Evolutionary conservation across 768 basidiomycete species (phyloP), one percentile per base, ranked within the genome.

Genomic region (Leccinum longicurvipes): DNA sequence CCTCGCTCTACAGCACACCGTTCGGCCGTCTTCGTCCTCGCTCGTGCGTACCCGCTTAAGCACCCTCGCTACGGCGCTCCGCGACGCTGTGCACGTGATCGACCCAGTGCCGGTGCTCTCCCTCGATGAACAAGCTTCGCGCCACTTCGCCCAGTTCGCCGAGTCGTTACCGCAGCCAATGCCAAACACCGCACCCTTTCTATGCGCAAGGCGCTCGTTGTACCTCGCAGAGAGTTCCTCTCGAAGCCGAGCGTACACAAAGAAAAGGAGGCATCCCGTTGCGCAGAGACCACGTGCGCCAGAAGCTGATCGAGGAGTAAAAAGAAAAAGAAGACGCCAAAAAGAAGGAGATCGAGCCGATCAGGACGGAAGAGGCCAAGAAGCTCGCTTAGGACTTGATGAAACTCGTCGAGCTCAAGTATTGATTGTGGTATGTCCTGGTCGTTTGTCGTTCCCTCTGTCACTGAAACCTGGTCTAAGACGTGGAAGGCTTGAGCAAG

Each of bases 401-500:
- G 12, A 31, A 31, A 5, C 86, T 86, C 68, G 91, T 88, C 62
- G 83, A 85, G 53, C 69, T 91, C 73, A 79, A 82, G 79, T 85
- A 51, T 88, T 89, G 61, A 80, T 91, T 57, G 81, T 84, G 57
- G 89, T 88, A 62, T 66, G 84, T 76, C n/a, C 6, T n/a, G 32
- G 15, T 52, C 21, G 1, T 15, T 42, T n/a, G 8, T 11, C 19
- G 27, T 21, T 36, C 29, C 21, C 19, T 10, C n/a, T 0, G 3
- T 42, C 9, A 24, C 53, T 50, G 48, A 51, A 19, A 12, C 3
- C 7, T 6, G 15, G 29, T 46, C 19, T 59, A 93, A 89, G 86
- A 89, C 67, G 79, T 94, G 71, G 89, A 92, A 63, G 84, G 83
- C 49, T 78, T 90, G 59, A 92, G 93, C 70, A 93, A 93, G 9